phyloP scores from a whole-genome alignment of 106 monocot species.

The Acanthochlamys bracteata region DNA sequence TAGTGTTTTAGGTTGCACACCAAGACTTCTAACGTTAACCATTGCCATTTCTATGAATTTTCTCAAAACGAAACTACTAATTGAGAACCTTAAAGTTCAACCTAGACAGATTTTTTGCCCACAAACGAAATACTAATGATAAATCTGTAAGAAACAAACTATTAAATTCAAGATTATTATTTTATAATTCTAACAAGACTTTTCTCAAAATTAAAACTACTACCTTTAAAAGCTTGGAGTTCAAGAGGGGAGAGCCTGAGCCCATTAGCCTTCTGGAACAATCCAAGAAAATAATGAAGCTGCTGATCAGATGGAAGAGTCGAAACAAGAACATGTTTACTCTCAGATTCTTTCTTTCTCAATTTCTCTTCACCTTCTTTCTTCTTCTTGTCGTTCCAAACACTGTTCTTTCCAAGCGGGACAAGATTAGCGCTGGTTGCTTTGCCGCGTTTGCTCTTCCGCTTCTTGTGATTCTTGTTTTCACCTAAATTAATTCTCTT shows the following conservation, averaged over 20 bases:
- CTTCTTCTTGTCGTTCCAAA: not conserved
- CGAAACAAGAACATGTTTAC: constrained; percentile 21
- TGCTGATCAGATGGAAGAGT: constrained; percentile 29
- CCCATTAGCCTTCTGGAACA: constrained; percentile 24
- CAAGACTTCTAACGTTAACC: no score
- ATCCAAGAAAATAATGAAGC: constrained; percentile 28
- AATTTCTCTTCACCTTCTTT: not conserved
- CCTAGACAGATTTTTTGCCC: no score
- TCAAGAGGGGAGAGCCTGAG: constrained; percentile 39
- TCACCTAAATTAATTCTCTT: not conserved
- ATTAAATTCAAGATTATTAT: not conserved
- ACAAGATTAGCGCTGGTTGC: constrained; percentile 30
- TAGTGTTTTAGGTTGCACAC: no score
- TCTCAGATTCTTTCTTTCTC: no score
- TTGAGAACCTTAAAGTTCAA: no score
- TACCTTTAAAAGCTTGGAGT: constrained; percentile 37
- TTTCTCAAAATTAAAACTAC: not conserved
- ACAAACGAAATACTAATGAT: no score
- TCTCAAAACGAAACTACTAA: no score
- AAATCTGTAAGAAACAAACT: not conserved
- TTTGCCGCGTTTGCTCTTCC: not conserved
- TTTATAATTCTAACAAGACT: not conserved
- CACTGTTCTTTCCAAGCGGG: constrained; percentile 26
- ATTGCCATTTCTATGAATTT: no score
- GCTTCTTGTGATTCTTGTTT: not conserved